Percentiles rank a stretch among this genome's conserved stretches.
phyloP scores from a whole-genome alignment of 345 rosid genomes.

The Eucalyptus marginata region DNA sequence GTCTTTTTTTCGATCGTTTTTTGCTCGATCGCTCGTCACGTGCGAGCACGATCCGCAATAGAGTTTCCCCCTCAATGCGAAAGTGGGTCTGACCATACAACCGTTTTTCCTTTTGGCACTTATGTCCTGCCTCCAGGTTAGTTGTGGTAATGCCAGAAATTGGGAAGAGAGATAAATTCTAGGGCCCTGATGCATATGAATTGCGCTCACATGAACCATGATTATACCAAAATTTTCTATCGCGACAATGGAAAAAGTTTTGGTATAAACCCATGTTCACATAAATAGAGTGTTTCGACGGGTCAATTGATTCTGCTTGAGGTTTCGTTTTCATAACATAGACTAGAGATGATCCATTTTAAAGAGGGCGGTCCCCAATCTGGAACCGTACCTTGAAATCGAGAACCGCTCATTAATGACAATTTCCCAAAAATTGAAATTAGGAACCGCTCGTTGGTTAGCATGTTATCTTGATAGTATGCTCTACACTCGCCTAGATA shows the following conservation, averaged over 20 bases:
- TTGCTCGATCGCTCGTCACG: not conserved
- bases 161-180: not conserved
- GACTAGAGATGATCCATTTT: rapidly evolving
- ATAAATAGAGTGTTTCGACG: rapidly evolving
- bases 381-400: rapidly evolving
- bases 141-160: not conserved
- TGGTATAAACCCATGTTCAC: not conserved
- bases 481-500: rapidly evolving
- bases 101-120: not conserved
- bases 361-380: too few species aligned
- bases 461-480: too few species aligned
- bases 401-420: not conserved
- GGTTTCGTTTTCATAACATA: too few species aligned
- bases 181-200: rapidly evolving
- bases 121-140: not conserved
- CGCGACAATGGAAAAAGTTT: too few species aligned
- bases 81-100: not conserved
- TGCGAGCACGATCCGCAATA: not conserved
- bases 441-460: rapidly evolving
- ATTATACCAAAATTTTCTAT: not conserved
- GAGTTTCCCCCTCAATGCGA: not conserved
- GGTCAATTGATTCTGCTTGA: not conserved
- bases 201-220: not conserved
- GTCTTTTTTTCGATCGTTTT: not conserved
- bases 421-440: too few species aligned